Evolutionary conservation across 2,329 filamentous ascomycete species (phyloP).

Genomic region (Pseudogymnoascus sp.): DNA sequence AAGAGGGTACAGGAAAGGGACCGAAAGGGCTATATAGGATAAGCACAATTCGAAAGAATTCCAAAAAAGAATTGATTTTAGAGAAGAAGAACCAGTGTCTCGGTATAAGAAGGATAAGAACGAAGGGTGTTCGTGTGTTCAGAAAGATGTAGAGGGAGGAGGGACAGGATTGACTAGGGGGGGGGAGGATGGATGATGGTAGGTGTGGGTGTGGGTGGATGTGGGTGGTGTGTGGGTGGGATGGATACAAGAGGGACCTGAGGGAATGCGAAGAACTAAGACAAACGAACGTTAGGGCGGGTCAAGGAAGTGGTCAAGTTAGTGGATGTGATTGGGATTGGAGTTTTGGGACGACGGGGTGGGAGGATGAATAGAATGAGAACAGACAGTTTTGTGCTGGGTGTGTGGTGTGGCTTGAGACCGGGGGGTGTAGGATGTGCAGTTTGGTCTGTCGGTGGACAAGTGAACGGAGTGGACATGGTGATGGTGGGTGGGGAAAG

Average conservation of each 20-base stretch:
- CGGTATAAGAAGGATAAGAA: constrained; percentile 27
- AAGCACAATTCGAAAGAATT: constrained; percentile 29
- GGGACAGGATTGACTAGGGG: not conserved
- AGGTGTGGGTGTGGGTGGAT: not conserved
- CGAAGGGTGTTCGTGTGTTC: constrained; percentile 8
- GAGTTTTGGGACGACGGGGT: not conserved
- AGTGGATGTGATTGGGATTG: constrained; percentile 4
- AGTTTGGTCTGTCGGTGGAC: not conserved
- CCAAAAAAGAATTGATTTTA: constrained; percentile 27
- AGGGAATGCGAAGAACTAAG: not conserved
- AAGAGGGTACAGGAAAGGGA: constrained; percentile 29
- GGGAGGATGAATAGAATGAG: not conserved
- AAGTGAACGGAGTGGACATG: not conserved
- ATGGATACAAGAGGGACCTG: not conserved
- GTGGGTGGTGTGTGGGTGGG: no score
- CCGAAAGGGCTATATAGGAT: constrained; percentile 26
- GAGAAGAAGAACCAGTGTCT: constrained; percentile 26
- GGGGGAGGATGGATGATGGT: not conserved
- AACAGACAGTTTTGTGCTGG: not conserved
- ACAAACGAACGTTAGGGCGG: constrained; percentile 7
- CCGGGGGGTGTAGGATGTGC: not conserved
- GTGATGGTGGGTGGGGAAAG: not conserved
- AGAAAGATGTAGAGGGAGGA: constrained; percentile 22
- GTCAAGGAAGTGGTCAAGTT: constrained; percentile 1
- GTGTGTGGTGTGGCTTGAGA: not conserved